Conservation (phyloP, 1,284 basidiomycete genomes). For the Austroboletus rostrupii region DNA sequence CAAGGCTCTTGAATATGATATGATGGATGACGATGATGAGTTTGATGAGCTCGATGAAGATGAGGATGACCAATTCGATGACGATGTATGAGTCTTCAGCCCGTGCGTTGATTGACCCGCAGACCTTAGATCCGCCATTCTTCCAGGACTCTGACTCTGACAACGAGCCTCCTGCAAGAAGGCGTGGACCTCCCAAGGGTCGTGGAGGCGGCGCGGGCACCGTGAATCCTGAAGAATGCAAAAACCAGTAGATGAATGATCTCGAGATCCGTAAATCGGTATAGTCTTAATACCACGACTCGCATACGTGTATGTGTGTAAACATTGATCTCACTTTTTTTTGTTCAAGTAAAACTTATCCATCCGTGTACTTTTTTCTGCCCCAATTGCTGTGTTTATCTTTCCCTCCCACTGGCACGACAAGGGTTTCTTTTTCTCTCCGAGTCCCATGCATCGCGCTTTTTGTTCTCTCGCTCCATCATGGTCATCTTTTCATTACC, state of each 20-base stretch:
- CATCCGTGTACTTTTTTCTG: slow-evolving; percentile 8
- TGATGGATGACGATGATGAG: slow-evolving; percentile 69
- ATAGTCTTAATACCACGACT: slow-evolving; percentile 22
- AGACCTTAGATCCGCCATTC: slow-evolving; percentile 20
- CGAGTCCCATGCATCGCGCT: neutral
- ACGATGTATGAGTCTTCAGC: slow-evolving; percentile 39
- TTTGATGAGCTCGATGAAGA: slow-evolving; percentile 62
- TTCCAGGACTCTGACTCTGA: slow-evolving; percentile 46
- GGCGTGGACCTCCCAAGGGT: slow-evolving; percentile 55
- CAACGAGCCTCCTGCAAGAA: slow-evolving; percentile 52
- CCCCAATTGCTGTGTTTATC: neutral
- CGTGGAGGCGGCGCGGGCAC: slow-evolving; percentile 40
- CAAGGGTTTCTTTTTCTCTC: neutral
- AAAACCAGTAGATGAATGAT: slow-evolving; percentile 62
- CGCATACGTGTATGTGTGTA: slow-evolving; percentile 10
- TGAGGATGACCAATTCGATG: slow-evolving; percentile 55
- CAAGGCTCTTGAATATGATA: slow-evolving; percentile 89
- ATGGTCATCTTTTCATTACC: neutral
- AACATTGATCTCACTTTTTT: slow-evolving; percentile 7
- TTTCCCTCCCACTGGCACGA: slow-evolving; percentile 3
- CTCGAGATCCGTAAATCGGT: slow-evolving; percentile 9
- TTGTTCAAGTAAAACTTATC: slow-evolving; percentile 10
- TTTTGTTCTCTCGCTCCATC: neutral
- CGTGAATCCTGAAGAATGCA: slow-evolving; percentile 78
- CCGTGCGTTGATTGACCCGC: slow-evolving; percentile 16